phyloP scores from a whole-genome alignment of 192 early-diverging fungal genomes.

The Podochytrium sp. region DNA sequence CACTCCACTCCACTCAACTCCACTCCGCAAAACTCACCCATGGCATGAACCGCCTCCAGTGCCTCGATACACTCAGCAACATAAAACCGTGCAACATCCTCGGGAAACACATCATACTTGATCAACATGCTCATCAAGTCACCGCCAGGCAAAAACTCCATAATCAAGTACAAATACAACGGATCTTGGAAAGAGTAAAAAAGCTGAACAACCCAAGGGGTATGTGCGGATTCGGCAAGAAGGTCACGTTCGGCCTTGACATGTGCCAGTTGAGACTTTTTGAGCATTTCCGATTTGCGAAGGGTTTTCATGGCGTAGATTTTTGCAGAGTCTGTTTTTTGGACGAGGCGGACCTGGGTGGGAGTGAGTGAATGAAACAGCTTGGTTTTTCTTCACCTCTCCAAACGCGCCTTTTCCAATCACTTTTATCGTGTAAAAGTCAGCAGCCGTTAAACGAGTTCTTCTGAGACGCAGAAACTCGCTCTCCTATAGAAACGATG shows the following conservation, averaged over 20 bases:
- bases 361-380: not conserved
- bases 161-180: conserved; percentile 93
- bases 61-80: conserved; percentile 96
- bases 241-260: conserved; percentile 99
- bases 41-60: conserved; percentile 89
- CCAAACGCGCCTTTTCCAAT: conserved; percentile 99
- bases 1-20: no score
- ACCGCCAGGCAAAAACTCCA: conserved; percentile 99
- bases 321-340: conserved; percentile 95
- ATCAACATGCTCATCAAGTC: conserved; percentile 99
- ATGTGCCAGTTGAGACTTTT: conserved; percentile 82
- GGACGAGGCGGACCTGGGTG: conserved; percentile 85
- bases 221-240: conserved; percentile 85
- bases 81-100: conserved; percentile 97
- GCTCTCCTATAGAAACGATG: conserved; percentile 60
- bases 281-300: conserved; percentile 96
- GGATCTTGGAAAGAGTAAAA: conserved; percentile 98
- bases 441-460: conserved; percentile 81
- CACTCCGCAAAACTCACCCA: no score
- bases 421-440: conserved; percentile 95
- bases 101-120: conserved; percentile 92
- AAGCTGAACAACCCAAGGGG: conserved; percentile 97
- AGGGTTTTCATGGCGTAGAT: conserved; percentile 99
- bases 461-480: conserved; percentile 92
- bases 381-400: conserved; percentile 59